phyloP scores from a whole-genome alignment of 1,284 basidiomycete species.

The Sutorius eximius region DNA sequence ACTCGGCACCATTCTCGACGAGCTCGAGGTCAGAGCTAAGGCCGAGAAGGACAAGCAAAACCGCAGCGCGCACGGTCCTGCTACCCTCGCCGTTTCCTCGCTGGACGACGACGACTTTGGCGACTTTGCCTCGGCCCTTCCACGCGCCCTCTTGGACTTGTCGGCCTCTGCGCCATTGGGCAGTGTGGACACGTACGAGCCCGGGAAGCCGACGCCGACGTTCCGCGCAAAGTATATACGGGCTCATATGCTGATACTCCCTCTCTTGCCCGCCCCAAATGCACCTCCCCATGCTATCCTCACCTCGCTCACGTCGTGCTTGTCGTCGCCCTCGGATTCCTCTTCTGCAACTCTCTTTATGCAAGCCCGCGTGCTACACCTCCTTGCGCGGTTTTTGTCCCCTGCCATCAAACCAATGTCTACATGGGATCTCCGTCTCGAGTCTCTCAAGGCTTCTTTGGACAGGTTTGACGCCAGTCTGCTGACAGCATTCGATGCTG shows the following conservation, averaged over 20 bases:
- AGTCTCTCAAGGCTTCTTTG: constrained; percentile 73
- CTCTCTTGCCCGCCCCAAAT: constrained; percentile 54
- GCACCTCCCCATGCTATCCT: constrained; percentile 59
- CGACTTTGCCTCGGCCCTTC: constrained; percentile 64
- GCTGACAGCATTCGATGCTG: constrained; percentile 81
- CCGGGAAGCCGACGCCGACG: constrained; percentile 34
- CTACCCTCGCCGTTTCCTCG: constrained; percentile 54
- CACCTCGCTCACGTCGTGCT: constrained; percentile 46
- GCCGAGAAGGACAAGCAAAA: constrained; percentile 15
- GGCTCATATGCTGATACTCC: constrained; percentile 63
- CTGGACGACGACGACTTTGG: constrained; percentile 92
- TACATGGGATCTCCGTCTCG: constrained; percentile 59
- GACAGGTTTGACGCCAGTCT: constrained; percentile 87
- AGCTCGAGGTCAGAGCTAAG: constrained; percentile 48
- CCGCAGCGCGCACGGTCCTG: constrained; percentile 37
- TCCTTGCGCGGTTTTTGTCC: constrained; percentile 76
- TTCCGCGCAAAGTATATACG: constrained; percentile 58
- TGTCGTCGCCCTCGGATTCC: constrained; percentile 27
- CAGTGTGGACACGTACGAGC: constrained; percentile 13
- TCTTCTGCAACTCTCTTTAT: constrained; percentile 42
- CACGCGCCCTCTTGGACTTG: constrained; percentile 22
- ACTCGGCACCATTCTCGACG: constrained; percentile 56
- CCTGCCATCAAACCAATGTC: constrained; percentile 63
- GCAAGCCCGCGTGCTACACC: constrained; percentile 64
- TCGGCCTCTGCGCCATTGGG: constrained; percentile 16